Base-by-base conservation (phyloP, 2,329 filamentous ascomycete genomes). In the Trichothecium roseum region DNA sequence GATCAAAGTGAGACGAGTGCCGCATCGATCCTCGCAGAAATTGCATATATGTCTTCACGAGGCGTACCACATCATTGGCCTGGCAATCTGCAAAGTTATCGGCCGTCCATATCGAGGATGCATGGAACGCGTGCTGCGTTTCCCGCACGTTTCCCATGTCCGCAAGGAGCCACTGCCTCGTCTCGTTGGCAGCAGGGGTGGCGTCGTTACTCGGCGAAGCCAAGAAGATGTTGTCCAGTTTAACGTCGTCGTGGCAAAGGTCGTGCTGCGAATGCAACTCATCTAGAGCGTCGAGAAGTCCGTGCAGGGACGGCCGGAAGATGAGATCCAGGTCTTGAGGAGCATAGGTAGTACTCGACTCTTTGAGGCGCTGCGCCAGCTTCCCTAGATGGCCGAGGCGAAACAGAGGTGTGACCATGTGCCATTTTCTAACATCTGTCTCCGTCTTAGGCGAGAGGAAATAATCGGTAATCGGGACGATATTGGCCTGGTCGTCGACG, bases 191-290 rank as follows among this genome's bases (percentile, higher is more conserved):
- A 4, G 33, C 13, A 17, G 29, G 24, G 15, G 17, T 10, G 12
- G 10, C 10, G 5, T 8, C 18, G 17, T 20, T 32, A 8, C 27
- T 22, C 32, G 20, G 20, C 3, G 39, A 41, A 2, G 40, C 40
- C 10, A 54, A 39, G 33, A 57, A 52, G 32, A 57, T 49, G 27
- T 56, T 57, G 35, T 50, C 51, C 7, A 46, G 40, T 38, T 56
- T 56, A 34, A 57, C 39, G 30, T 57, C 54, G 30, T 57, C 54
- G 36, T 56, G 52, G 28, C 54, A 57, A 3, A 56, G 45, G 5
- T 42, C 31, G 13, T 47, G 37, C 2, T 41, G 16, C 8, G 17
- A 30, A 40, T 56, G 54, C 31, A 56, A 49, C 15, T 31, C 26
- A 18, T 42, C 40, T n/a, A 56, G 43, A 1, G 44, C 46, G 3